Base-by-base conservation (phyloP, 2,329 filamentous ascomycete species). In the Aureobasidium sp. region DNA sequence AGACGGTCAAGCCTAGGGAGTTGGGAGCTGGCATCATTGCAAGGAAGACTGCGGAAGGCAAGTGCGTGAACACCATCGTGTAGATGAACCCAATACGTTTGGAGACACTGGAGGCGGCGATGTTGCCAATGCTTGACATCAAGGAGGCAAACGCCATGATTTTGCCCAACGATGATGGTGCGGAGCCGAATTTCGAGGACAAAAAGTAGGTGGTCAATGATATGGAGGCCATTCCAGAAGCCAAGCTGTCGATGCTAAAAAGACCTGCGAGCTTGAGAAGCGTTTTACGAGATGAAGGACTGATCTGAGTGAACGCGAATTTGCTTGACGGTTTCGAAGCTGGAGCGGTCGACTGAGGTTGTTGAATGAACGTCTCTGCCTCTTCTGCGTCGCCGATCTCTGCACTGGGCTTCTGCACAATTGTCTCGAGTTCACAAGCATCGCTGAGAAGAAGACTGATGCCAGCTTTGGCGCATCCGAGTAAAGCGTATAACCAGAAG, bases 231-330 rank as follows among this genome's bases (percentile, higher is more conserved):
- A 95, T 85, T 2, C 92, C 92, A 25, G 76, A 75, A 1, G 90
- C 91, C 65, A 94, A 86, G 0, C 89, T 87, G 74, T 94, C 92
- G 8, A 94, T 72, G 1, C 85, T 85, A 70, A 94, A 91, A 1
- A 95, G 80, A 10, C 91, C 77, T 72, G 89, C 91, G 0, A 95
- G 81, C 58, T 88, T 87, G 60, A 86, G 75, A 8, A 92, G 80
- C 36, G 90, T 82, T 0, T 79, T 72, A 9, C 84, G 78, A 42
- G 85, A 89, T n/a, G 86, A 80, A 3, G 76, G 77, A 7, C 87
- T 88, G 25, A 94, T 88, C 2, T 85, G 79, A 0, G 88, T 85
- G n/a, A 88, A 74, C 4, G 74, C 42, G 63, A 69, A 62, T 74
- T 78, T 66, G 72, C 54, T 59, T 13, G 45, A 23, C 3, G 53